These are phyloP conservation scores for Arthrobotrys musiformis DNA, from an alignment of 2,329 filamentous ascomycete genomes.

Conservation along the genomic window DNA sequence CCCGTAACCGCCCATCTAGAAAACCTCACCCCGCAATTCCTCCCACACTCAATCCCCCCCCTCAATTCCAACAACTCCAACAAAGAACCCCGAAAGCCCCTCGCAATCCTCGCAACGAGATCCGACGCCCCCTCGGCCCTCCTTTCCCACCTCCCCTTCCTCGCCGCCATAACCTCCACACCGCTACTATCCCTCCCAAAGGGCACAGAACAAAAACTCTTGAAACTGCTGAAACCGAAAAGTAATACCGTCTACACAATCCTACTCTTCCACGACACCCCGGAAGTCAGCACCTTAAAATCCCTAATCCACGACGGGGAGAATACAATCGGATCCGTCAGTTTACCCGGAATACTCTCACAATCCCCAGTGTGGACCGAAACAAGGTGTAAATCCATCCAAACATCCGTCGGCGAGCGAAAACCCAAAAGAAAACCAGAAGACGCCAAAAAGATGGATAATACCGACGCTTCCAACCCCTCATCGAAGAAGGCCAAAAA, in stretches of 20 bases:
- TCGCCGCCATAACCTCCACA: slow-evolving; percentile 67
- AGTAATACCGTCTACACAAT: slow-evolving; percentile 61
- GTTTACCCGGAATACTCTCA: too few species aligned
- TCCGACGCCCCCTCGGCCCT: slow-evolving; percentile 70
- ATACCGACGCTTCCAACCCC: too few species aligned
- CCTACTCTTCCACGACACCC: slow-evolving; percentile 14
- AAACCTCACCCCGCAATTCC: slow-evolving; percentile 60
- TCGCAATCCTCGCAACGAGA: slow-evolving; percentile 70
- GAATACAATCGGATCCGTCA: too few species aligned
- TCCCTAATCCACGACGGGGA: too few species aligned
- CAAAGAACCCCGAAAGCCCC: slow-evolving; percentile 55
- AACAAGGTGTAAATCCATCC: too few species aligned
- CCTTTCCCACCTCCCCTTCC: slow-evolving; percentile 71
- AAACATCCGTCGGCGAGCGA: too few species aligned
- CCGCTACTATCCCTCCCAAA: slow-evolving; percentile 73
- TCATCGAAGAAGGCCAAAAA: slow-evolving; percentile 18
- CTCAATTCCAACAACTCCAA: not conserved
- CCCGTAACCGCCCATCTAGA: slow-evolving; percentile 72
- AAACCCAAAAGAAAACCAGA: too few species aligned
- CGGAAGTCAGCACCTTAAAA: not conserved
- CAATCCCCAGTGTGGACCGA: too few species aligned
- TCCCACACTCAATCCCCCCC: slow-evolving; percentile 25
- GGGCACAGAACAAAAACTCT: slow-evolving; percentile 70
- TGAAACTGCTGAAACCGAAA: slow-evolving; percentile 66
- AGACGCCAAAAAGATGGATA: too few species aligned